phyloP scores from a whole-genome alignment of 129 eudicot species.

The Artemisia argyi region DNA sequence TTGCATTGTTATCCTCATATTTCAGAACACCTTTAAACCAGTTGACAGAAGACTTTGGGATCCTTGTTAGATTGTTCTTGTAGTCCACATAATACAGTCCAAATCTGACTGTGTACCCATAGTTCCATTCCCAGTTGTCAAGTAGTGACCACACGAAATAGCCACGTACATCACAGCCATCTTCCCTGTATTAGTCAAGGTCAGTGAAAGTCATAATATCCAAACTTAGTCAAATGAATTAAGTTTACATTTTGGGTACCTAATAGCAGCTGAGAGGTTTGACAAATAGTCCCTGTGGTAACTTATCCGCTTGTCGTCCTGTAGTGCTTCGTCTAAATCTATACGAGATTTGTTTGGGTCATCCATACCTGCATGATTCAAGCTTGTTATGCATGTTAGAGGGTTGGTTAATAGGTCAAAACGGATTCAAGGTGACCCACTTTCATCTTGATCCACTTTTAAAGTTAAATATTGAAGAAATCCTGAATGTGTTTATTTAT shows the following conservation, averaged over 20 bases:
- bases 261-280: conserved; percentile 86
- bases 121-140: conserved; percentile 98
- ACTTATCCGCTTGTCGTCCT: conserved; percentile 78
- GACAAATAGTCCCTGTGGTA: conserved; percentile 87
- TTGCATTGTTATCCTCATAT: conserved; percentile 17
- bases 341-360: conserved; percentile 52
- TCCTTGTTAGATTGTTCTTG: conserved; percentile 87
- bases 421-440: too few species aligned
- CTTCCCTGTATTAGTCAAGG: conserved; percentile 60
- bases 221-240: not conserved
- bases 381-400: not conserved
- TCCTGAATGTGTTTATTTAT: not conserved
- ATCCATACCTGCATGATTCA: conserved; percentile 72
- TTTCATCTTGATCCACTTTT: too few species aligned
- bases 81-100: conserved; percentile 93
- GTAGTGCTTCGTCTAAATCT: conserved; percentile 57
- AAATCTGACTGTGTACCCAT: conserved; percentile 74
- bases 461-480: too few species aligned
- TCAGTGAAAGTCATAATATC: not conserved
- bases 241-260: conserved; percentile 36
- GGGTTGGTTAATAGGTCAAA: not conserved
- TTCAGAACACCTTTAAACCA: conserved; percentile 69
- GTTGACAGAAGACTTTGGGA: conserved; percentile 77
- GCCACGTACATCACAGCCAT: conserved; percentile 78
- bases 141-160: conserved; percentile 94